Percentiles rank a stretch among this genome's conserved stretches.
These are phyloP conservation scores for Saprolegnia parasitica DNA, from an alignment of 352 stramenopile species.

Conservation along the genomic window DNA sequence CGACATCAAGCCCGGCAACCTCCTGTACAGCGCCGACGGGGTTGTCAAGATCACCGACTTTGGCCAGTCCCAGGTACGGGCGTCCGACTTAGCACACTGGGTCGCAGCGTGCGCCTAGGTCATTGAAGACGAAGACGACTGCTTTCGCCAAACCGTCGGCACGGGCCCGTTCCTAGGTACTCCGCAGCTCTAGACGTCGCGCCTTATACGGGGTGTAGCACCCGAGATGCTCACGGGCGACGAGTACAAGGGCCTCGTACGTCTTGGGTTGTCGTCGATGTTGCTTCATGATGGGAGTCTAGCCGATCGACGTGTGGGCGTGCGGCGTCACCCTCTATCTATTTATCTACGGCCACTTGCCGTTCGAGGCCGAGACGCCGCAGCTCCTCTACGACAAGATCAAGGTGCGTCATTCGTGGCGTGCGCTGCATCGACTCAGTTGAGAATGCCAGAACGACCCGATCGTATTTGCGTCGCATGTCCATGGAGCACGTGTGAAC, in stretches of 20 bases:
- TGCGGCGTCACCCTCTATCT: constrained; percentile 95
- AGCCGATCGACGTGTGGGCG: constrained; percentile 92
- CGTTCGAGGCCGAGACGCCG: constrained; percentile 88
- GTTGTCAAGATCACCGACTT: constrained; percentile 82
- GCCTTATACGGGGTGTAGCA: constrained; percentile 31
- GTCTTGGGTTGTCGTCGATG: background rate
- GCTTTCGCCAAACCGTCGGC: constrained; percentile 61
- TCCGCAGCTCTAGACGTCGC: background rate
- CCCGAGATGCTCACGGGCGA: constrained; percentile 77
- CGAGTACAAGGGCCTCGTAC: constrained; percentile 53
- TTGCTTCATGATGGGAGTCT: background rate
- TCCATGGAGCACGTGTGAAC: constrained; percentile 52
- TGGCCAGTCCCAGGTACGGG: constrained; percentile 63
- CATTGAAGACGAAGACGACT: constrained; percentile 69
- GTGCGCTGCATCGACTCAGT: no score
- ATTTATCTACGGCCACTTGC: constrained; percentile 92
- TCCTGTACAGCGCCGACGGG: constrained; percentile 53
- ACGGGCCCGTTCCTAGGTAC: constrained; percentile 73
- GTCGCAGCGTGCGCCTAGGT: constrained; percentile 35
- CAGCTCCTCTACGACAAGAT: constrained; percentile 92
- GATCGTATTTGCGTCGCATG: constrained; percentile 43
- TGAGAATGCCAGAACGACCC: constrained; percentile 58
- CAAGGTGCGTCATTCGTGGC: constrained; percentile 39
- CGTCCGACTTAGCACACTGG: no score
- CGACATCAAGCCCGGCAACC: constrained; percentile 76